A percentile compares a stretch with the other conserved stretches of the same genome.
These are phyloP conservation scores for Rosa chinensis DNA, from an alignment of 306 rosid species.

Conservation along the genomic window DNA sequence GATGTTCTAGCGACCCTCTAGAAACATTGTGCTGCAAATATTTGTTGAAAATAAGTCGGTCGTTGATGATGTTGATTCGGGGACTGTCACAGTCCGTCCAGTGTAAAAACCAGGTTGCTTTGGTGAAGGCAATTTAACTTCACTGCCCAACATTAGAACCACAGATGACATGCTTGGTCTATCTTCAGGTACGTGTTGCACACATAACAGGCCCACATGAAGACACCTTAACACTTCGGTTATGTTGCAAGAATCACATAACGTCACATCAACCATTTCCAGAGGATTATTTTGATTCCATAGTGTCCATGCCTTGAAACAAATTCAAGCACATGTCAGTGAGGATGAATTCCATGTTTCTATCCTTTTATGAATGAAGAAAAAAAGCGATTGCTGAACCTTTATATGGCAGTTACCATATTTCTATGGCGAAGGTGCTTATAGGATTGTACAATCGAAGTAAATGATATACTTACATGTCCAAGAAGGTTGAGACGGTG, in stretches of 20 bases:
- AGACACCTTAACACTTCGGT: conserved; percentile 22
- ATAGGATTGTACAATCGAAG: not conserved
- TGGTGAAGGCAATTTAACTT: conserved; percentile 18
- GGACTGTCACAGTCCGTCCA: not conserved
- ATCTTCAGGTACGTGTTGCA: conserved; percentile 18
- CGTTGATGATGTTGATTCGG: not conserved
- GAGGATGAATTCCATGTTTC: not conserved
- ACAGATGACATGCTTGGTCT: conserved; percentile 32
- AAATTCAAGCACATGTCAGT: not conserved
- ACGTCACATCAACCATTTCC: conserved; percentile 15
- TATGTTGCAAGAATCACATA: not conserved
- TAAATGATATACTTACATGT: conserved; percentile 18
- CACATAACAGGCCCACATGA: conserved; percentile 23
- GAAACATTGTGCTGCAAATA: not conserved
- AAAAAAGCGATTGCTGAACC: too few relatives aligned
- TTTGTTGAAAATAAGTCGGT: not conserved
- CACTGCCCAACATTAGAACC: conserved; percentile 22
- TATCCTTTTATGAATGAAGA: not conserved
- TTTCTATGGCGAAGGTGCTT: not conserved
- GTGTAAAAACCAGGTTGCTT: conserved; percentile 22
- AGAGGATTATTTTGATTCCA: conserved; percentile 19
- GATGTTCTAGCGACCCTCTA: conserved; percentile 5
- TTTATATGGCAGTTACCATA: not conserved
- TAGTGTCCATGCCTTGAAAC: conserved; percentile 32
- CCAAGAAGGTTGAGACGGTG: conserved; percentile 23